phyloP scores from a whole-genome alignment of 768 basidiomycete species.

The Hygrocybe punicea region DNA sequence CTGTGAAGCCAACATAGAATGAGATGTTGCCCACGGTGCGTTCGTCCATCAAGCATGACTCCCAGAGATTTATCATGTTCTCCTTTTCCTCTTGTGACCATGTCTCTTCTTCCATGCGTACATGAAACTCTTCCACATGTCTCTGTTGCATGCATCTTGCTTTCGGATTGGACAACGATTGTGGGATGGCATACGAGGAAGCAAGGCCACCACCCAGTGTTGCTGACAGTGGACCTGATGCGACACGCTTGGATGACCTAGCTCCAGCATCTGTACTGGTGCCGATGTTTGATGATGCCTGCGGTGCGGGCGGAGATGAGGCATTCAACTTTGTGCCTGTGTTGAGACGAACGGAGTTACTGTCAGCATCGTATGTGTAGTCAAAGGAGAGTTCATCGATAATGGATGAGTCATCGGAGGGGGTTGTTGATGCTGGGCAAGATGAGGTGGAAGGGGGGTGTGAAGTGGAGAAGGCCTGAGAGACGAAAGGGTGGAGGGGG shows the following conservation, averaged over 20 bases:
- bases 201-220: constrained; percentile 11
- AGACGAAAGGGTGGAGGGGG: not conserved
- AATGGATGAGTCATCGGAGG: constrained; percentile 57
- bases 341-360: constrained; percentile 55
- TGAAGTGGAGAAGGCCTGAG: constrained; percentile 27
- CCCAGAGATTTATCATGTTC: constrained; percentile 42
- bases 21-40: constrained; percentile 22
- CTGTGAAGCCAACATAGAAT: constrained; percentile 28
- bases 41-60: constrained; percentile 35
- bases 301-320: constrained; percentile 39
- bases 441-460: constrained; percentile 34
- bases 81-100: constrained; percentile 46
- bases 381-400: constrained; percentile 67
- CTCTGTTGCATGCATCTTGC: constrained; percentile 10
- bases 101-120: constrained; percentile 6
- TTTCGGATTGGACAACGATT: constrained; percentile 14
- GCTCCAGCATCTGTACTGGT: constrained; percentile 26
- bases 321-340: constrained; percentile 50
- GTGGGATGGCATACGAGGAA: constrained; percentile 27
- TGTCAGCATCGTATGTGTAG: constrained; percentile 54
- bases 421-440: constrained; percentile 31
- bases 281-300: constrained; percentile 28
- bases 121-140: constrained; percentile 8
- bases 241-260: constrained; percentile 62
- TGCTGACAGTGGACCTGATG: constrained; percentile 52